Evolutionary conservation across 2,329 filamentous ascomycete species (phyloP).

Genomic region (Fusarium oxysporum): DNA sequence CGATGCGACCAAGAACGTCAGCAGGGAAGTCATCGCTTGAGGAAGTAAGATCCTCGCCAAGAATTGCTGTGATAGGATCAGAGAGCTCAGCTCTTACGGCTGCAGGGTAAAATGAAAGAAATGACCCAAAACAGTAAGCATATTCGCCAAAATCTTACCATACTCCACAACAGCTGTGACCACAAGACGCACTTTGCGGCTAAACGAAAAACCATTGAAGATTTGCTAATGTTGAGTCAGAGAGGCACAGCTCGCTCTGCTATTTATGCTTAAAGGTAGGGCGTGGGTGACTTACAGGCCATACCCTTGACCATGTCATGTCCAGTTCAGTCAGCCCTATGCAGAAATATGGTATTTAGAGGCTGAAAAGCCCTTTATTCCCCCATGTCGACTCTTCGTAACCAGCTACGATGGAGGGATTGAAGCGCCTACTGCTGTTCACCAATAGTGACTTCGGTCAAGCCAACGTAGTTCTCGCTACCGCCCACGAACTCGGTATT

Average conservation of each 20-base stretch:
- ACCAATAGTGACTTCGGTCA: background rate
- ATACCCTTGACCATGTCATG: background rate
- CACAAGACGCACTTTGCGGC: background rate
- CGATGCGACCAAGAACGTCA: background rate
- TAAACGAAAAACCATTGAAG: background rate
- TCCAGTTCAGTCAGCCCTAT: background rate
- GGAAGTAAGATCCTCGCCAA: background rate
- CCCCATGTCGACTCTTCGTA: fast-evolving
- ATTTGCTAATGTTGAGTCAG: background rate
- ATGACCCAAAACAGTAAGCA: background rate
- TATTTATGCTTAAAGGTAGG: background rate
- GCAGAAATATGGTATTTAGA: background rate
- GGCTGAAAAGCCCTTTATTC: fast-evolving
- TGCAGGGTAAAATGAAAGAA: background rate
- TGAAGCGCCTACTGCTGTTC: background rate
- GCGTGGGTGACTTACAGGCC: background rate
- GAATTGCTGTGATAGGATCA: background rate
- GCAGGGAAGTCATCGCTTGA: background rate
- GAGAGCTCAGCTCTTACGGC: no score
- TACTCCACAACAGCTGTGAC: background rate
- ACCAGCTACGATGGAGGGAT: fast-evolving
- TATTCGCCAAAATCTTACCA: background rate
- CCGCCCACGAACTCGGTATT: background rate
- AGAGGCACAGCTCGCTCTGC: background rate
- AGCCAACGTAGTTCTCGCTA: background rate